Evolutionary conservation across 257 asterid genomes (phyloP).

Genomic region (Ajuga chamaepitys): DNA sequence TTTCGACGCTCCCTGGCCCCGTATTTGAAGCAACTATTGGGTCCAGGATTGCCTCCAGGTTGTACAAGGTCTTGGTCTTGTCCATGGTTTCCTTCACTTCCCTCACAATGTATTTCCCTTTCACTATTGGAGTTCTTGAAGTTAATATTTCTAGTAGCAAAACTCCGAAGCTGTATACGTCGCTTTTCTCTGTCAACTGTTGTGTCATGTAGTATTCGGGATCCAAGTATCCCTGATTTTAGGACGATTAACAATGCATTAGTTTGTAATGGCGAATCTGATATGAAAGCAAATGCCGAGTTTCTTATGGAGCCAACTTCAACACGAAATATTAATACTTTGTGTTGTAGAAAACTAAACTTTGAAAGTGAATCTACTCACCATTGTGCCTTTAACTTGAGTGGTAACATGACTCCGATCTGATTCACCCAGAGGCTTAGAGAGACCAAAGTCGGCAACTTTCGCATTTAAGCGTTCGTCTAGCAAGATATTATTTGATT

Average conservation of each 20-base stretch:
- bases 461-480: constrained; percentile 72
- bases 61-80: constrained; percentile 47
- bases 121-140: constrained; percentile 62
- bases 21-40: constrained; percentile 45
- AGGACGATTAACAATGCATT: no score
- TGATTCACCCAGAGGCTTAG: constrained; percentile 55
- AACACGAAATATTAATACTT: no score
- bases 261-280: background rate
- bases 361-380: constrained; percentile 16
- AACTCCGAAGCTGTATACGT: constrained; percentile 82
- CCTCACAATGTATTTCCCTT: constrained; percentile 69
- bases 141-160: constrained; percentile 62
- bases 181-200: constrained; percentile 83
- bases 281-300: no score
- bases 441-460: constrained; percentile 96
- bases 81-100: constrained; percentile 60
- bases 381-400: constrained; percentile 99
- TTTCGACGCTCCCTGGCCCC: constrained; percentile 53
- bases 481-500: constrained; percentile 68
- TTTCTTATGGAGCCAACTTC: no score
- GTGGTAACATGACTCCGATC: constrained; percentile 76
- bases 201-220: constrained; percentile 95
- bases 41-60: constrained; percentile 62
- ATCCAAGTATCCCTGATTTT: constrained; percentile 78
- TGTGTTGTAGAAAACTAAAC: no score